A percentile compares a stretch with the other conserved stretches of the same genome.
These are phyloP conservation scores for Rhizoclosmatium sp. DNA, from an alignment of 192 early-diverging fungal species.

Conservation along the genomic window DNA sequence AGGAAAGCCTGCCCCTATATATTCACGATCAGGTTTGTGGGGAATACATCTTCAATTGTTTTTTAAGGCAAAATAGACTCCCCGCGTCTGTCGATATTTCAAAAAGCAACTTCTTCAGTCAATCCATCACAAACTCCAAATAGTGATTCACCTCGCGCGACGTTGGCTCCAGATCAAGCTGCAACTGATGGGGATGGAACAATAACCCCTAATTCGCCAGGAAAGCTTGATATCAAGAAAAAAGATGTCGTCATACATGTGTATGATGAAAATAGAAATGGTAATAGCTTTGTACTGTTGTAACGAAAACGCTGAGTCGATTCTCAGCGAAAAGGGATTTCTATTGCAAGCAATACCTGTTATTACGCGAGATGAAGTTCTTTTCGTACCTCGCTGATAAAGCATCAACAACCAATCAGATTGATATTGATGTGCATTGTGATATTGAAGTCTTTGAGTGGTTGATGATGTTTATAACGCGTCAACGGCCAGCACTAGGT, in stretches of 20 bases:
- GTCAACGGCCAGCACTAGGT: slow-evolving; percentile 51
- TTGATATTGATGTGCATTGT: slow-evolving; percentile 66
- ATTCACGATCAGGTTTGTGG: slow-evolving; percentile 5
- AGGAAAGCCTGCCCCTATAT: slow-evolving; percentile 25
- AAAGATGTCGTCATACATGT: slow-evolving; percentile 61
- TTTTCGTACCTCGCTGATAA: slow-evolving; percentile 51
- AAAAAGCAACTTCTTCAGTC: neutral
- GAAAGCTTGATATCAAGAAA: neutral
- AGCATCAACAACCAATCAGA: slow-evolving; percentile 15
- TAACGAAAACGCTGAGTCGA: neutral
- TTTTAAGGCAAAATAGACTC: neutral
- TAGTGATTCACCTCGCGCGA: neutral
- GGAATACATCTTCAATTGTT: neutral
- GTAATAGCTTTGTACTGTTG: slow-evolving; percentile 26
- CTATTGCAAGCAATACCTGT: slow-evolving; percentile 52
- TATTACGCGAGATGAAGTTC: slow-evolving; percentile 61
- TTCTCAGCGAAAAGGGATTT: slow-evolving; percentile 58
- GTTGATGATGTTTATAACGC: slow-evolving; percentile 56
- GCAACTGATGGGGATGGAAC: neutral
- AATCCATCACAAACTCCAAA: neutral
- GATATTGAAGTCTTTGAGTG: slow-evolving; percentile 68
- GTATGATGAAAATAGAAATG: slow-evolving; percentile 60
- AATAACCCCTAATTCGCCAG: neutral
- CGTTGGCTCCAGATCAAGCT: neutral
- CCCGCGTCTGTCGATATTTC: neutral